These are phyloP conservation scores for Neonectria hederae DNA, from an alignment of 2,329 filamentous ascomycete genomes.

Conservation along the genomic window DNA sequence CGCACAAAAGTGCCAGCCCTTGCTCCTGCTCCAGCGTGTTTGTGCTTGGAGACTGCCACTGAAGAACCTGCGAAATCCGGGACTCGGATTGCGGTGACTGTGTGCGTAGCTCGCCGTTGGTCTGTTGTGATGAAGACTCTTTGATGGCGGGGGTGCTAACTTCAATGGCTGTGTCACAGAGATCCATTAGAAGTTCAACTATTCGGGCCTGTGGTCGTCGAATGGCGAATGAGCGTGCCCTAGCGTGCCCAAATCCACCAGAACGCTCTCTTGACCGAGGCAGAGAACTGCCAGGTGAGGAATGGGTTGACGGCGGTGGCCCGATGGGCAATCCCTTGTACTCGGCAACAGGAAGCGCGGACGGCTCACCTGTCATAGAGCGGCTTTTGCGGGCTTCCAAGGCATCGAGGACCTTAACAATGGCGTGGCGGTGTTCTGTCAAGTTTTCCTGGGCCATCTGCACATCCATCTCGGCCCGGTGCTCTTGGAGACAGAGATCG, in stretches of 20 bases:
- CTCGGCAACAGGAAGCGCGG: constrained; percentile 70
- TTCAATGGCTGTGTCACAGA: constrained; percentile 95
- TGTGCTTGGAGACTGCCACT: constrained; percentile 95
- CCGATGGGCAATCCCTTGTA: constrained; percentile 92
- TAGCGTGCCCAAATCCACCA: constrained; percentile 79
- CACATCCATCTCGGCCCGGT: constrained; percentile 96
- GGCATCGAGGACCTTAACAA: constrained; percentile 94
- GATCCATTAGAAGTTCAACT: constrained; percentile 91
- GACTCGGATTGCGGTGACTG: constrained; percentile 97
- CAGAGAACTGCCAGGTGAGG: constrained; percentile 76
- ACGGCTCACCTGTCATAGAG: constrained; percentile 64
- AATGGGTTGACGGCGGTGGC: constrained; percentile 74
- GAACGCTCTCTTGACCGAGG: constrained; percentile 78
- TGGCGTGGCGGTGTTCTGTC: constrained; percentile 90
- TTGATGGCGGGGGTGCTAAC: constrained; percentile 95
- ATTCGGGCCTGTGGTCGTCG: constrained; percentile 90
- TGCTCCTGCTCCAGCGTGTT: constrained; percentile 94
- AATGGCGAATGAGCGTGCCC: constrained; percentile 89
- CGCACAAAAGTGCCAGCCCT: constrained; percentile 85
- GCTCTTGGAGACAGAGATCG: constrained; percentile 93
- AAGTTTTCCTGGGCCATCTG: constrained; percentile 94
- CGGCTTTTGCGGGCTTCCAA: constrained; percentile 82
- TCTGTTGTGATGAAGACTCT: constrained; percentile 71
- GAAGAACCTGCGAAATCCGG: constrained; percentile 89
- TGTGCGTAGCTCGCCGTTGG: constrained; percentile 82